Percentiles rank a stretch among this genome's conserved stretches.
phyloP scores from a whole-genome alignment of 306 rosid species.

The Pterocarpus santalinus region DNA sequence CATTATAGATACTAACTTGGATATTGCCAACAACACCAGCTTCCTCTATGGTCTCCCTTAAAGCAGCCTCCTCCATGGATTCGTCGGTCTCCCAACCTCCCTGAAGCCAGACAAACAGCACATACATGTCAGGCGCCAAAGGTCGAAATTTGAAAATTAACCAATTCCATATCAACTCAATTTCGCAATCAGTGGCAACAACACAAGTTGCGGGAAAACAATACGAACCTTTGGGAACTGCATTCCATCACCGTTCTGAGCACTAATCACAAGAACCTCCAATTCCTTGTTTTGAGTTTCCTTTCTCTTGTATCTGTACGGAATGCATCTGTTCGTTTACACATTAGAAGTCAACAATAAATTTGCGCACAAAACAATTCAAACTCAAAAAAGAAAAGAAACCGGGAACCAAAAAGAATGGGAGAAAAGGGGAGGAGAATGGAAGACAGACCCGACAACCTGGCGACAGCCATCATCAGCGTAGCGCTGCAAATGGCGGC shows the following conservation, averaged over 20 bases:
- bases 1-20: constrained; percentile 51
- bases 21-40: constrained; percentile 72
- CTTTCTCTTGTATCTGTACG: constrained; percentile 62
- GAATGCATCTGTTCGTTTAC: constrained; percentile 69
- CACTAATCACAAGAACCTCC: constrained; percentile 75
- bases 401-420: too few species aligned
- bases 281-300: constrained; percentile 44
- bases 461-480: constrained; percentile 59
- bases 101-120: constrained; percentile 26
- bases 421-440: neutral
- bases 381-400: neutral
- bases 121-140: too few species aligned
- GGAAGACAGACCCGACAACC: constrained; percentile 63
- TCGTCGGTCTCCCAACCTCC: constrained; percentile 87
- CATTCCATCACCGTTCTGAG: constrained; percentile 74
- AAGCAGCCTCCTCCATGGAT: constrained; percentile 69
- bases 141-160: too few species aligned
- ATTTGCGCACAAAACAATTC: neutral
- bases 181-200: neutral
- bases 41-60: constrained; percentile 74
- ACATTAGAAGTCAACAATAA: neutral
- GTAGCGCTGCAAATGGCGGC: constrained; percentile 72
- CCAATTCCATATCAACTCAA: too few species aligned
- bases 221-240: constrained; percentile 72
- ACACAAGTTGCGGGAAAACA: neutral